Evolutionary conservation across 192 early-diverging fungal species (phyloP).

Genomic region (Coemansia sp.): DNA sequence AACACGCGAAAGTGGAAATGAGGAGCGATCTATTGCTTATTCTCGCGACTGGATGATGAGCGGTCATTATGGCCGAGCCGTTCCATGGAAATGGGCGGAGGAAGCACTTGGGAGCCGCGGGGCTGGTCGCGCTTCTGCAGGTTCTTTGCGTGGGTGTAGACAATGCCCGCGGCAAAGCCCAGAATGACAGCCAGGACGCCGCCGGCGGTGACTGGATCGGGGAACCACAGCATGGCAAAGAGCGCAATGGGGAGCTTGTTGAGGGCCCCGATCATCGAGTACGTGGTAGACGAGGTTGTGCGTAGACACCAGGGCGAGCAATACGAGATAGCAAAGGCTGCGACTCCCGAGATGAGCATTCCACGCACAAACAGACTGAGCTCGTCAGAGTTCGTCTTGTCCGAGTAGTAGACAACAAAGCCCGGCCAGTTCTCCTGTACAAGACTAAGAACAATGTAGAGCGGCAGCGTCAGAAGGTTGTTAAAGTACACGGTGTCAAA

Average conservation of each 20-base stretch:
- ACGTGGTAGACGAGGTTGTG: constrained; percentile 74
- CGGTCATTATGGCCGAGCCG: constrained; percentile 23
- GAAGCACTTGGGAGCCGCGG: constrained; percentile 46
- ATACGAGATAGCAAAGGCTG: constrained; percentile 92
- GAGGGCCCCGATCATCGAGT: constrained; percentile 97
- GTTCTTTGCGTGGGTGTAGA: constrained; percentile 76
- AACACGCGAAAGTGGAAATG: background rate
- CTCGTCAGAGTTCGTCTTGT: constrained; percentile 57
- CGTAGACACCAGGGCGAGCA: constrained; percentile 63
- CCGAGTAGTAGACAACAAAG: constrained; percentile 47
- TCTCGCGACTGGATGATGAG: background rate
- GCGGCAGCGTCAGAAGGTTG: constrained; percentile 86
- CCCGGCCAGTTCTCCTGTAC: constrained; percentile 69
- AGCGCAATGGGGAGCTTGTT: constrained; percentile 97
- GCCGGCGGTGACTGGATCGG: constrained; percentile 78
- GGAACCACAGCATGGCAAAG: constrained; percentile 94
- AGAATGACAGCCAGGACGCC: constrained; percentile 85
- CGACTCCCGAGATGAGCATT: constrained; percentile 76
- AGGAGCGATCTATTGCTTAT: constrained; percentile 22
- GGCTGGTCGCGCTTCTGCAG: constrained; percentile 58
- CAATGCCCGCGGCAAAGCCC: constrained; percentile 75
- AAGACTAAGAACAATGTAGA: constrained; percentile 68
- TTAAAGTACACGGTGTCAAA: constrained; percentile 99
- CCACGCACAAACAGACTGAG: constrained; percentile 68
- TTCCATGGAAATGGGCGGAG: constrained; percentile 53